A percentile compares a stretch with the other conserved stretches of the same genome.
These are phyloP conservation scores for Pythium scleroteichum DNA, from an alignment of 352 stramenopile species.

Conservation along the genomic window DNA sequence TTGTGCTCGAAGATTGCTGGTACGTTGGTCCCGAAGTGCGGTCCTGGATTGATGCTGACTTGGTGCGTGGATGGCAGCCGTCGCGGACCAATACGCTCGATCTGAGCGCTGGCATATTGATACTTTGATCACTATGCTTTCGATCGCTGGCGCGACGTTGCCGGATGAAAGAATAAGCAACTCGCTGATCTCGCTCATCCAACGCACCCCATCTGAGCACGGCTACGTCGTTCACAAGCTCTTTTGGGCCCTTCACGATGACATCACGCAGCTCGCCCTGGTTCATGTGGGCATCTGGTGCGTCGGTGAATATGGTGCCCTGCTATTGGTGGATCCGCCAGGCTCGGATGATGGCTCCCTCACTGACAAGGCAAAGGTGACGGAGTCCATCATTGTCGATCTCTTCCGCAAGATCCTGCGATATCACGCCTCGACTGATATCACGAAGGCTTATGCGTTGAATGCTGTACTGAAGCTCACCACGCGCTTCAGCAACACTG, in stretches of 20 bases:
- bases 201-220: slow-evolving; percentile 87
- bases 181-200: slow-evolving; percentile 96
- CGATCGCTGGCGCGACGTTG: slow-evolving; percentile 94
- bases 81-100: slow-evolving; percentile 80
- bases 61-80: slow-evolving; percentile 44
- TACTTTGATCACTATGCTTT: slow-evolving; percentile 98
- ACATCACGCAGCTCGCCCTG: slow-evolving; percentile 94
- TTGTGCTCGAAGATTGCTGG: slow-evolving; percentile 95
- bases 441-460: slow-evolving; percentile 81
- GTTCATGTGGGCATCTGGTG: slow-evolving; percentile 99
- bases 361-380: slow-evolving; percentile 61
- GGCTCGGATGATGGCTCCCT: slow-evolving; percentile 58
- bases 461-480: slow-evolving; percentile 96
- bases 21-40: slow-evolving; percentile 30
- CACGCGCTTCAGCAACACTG: slow-evolving; percentile 81
- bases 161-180: slow-evolving; percentile 93
- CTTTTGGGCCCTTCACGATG: slow-evolving; percentile 94
- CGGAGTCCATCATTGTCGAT: slow-evolving; percentile 68
- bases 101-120: slow-evolving; percentile 94
- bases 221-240: slow-evolving; percentile 98
- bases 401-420: slow-evolving; percentile 81
- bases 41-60: neutral
- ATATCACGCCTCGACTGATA: slow-evolving; percentile 78
- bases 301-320: slow-evolving; percentile 96
- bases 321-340: slow-evolving; percentile 80